phyloP scores from a whole-genome alignment of 345 rosid species.

The Kernera saxatilis region DNA sequence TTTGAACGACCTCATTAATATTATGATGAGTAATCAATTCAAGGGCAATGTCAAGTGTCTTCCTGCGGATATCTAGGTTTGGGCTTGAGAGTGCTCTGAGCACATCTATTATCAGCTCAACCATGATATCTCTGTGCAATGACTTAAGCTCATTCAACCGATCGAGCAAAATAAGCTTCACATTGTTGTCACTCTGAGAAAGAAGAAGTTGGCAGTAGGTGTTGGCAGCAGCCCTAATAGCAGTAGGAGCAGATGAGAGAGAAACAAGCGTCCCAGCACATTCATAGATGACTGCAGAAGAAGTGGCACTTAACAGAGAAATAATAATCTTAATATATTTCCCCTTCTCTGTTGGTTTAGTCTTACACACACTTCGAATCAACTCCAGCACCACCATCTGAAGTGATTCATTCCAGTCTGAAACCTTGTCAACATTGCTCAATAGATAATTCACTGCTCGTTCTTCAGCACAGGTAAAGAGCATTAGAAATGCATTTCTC shows the following conservation, averaged over 20 bases:
- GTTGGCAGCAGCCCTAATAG: constrained; percentile 76
- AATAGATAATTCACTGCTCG: constrained; percentile 58
- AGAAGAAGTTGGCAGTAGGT: constrained; percentile 80
- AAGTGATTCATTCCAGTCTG: constrained; percentile 69
- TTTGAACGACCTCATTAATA: constrained; percentile 71
- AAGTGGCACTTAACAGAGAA: constrained; percentile 65
- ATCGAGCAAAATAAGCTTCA: constrained; percentile 85
- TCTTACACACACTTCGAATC: constrained; percentile 68
- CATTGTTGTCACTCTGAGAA: constrained; percentile 89
- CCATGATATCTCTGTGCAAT: constrained; percentile 73
- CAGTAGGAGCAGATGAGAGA: constrained; percentile 86
- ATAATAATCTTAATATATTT: constrained; percentile 69
- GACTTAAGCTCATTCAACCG: constrained; percentile 68
- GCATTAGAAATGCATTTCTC: constrained; percentile 81
- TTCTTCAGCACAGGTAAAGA: constrained; percentile 65
- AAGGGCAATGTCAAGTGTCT: constrained; percentile 79
- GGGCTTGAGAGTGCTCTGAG: constrained; percentile 93
- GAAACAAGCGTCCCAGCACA: constrained; percentile 83
- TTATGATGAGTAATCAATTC: constrained; percentile 75
- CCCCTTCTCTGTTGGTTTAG: constrained; percentile 60
- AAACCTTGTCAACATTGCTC: constrained; percentile 59
- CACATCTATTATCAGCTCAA: constrained; percentile 82
- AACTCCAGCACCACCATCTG: constrained; percentile 77
- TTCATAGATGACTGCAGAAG: constrained; percentile 67
- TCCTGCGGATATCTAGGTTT: constrained; percentile 75